Percentiles rank a stretch among this genome's conserved stretches.
Evolutionary conservation across 352 stramenopile genomes (phyloP).

Genomic region (Phytophthora pini): DNA sequence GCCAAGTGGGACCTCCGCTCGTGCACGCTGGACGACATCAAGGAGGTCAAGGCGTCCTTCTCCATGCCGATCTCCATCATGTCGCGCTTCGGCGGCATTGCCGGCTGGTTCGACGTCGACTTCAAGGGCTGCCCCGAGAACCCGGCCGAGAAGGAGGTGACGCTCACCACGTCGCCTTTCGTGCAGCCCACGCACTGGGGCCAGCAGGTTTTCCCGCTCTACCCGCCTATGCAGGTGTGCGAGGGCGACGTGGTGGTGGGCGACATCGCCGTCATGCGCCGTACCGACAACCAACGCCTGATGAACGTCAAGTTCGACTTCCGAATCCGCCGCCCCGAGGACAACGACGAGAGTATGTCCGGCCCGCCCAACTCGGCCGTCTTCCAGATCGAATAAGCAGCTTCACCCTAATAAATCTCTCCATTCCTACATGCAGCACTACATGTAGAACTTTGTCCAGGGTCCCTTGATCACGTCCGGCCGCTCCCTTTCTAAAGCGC

Average conservation of each 20-base stretch:
- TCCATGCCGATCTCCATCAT: constrained; percentile 88
- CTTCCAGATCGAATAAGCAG: constrained; percentile 89
- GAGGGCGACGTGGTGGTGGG: constrained; percentile 80
- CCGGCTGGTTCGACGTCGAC: constrained; percentile 99
- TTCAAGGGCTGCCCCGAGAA: constrained; percentile 93
- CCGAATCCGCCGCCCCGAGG: constrained; percentile 68
- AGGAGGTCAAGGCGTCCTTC: constrained; percentile 73
- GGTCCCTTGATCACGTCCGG: neutral
- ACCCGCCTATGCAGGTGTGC: constrained; percentile 84
- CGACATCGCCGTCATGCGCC: constrained; percentile 75
- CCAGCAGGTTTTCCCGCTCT: constrained; percentile 88
- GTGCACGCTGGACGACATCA: constrained; percentile 87
- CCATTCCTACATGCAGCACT: neutral
- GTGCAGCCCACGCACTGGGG: constrained; percentile 91
- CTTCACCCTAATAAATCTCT: constrained; percentile 40
- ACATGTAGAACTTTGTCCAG: neutral
- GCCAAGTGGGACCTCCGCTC: constrained; percentile 84
- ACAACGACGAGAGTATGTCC: constrained; percentile 51
- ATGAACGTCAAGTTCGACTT: constrained; percentile 92
- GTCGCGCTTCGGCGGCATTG: constrained; percentile 93
- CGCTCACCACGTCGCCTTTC: constrained; percentile 92
- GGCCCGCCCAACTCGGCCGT: constrained; percentile 59
- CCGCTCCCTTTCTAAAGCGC: constrained; percentile 2
- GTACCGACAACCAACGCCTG: constrained; percentile 87
- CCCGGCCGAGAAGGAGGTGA: constrained; percentile 80